phyloP scores from a whole-genome alignment of 768 basidiomycete genomes.

The Lentinus brumalis region DNA sequence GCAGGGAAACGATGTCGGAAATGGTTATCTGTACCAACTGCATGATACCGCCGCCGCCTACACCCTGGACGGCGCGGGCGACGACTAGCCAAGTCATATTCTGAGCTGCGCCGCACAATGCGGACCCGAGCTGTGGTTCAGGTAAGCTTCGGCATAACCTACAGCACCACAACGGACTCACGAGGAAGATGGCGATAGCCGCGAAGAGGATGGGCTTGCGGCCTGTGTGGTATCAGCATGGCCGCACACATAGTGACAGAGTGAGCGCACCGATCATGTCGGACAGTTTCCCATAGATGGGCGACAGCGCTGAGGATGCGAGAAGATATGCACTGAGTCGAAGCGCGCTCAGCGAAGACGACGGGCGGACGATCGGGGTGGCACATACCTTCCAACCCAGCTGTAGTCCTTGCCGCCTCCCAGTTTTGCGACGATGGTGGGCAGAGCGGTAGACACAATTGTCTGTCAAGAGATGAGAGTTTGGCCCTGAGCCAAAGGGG shows the following conservation, averaged over 20 bases:
- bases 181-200: slow-evolving; percentile 68
- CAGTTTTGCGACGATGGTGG: slow-evolving; percentile 49
- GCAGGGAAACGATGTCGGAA: slow-evolving; percentile 79
- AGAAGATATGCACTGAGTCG: slow-evolving; percentile 68
- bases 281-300: slow-evolving; percentile 79
- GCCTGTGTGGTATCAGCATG: slow-evolving; percentile 34
- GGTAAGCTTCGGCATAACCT: not conserved
- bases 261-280: slow-evolving; percentile 45
- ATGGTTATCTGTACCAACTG: slow-evolving; percentile 79
- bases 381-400: slow-evolving; percentile 48
- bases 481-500: not conserved
- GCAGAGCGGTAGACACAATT: slow-evolving; percentile 51
- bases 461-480: slow-evolving; percentile 31
- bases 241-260: slow-evolving; percentile 28
- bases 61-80: slow-evolving; percentile 77
- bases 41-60: slow-evolving; percentile 81
- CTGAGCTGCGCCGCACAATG: slow-evolving; percentile 81
- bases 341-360: not conserved
- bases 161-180: slow-evolving; percentile 32
- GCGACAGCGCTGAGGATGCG: slow-evolving; percentile 63
- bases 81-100: slow-evolving; percentile 77
- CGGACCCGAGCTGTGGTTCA: slow-evolving; percentile 63
- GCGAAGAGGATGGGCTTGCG: slow-evolving; percentile 73
- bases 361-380: not conserved
- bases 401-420: slow-evolving; percentile 48